Conservation (phyloP, 768 basidiomycete species). For the Zangia roseola region DNA sequence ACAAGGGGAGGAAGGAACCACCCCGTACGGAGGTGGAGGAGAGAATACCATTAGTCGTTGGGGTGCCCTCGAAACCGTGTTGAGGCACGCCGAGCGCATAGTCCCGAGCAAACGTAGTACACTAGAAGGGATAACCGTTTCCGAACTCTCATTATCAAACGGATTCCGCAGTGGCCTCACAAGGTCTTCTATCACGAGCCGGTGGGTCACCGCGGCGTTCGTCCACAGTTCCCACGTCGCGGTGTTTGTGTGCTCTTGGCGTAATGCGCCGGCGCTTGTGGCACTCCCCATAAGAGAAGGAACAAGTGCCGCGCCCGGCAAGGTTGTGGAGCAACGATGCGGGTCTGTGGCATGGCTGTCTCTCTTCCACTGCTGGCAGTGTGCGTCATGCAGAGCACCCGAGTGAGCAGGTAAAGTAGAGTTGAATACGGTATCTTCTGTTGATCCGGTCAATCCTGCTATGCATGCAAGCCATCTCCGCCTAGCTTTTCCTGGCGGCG, state of each 20-base stretch:
- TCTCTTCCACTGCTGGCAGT: constrained; percentile 53
- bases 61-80: constrained; percentile 22
- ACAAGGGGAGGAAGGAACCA: neutral
- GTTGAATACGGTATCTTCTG: constrained; percentile 35
- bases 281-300: constrained; percentile 16
- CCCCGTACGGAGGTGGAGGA: constrained; percentile 22
- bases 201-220: constrained; percentile 24
- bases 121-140: constrained; percentile 16
- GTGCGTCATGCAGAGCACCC: constrained; percentile 30
- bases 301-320: constrained; percentile 21
- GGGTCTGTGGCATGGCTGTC: constrained; percentile 44
- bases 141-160: constrained; percentile 21
- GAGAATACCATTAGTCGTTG: constrained; percentile 4
- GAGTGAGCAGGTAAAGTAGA: constrained; percentile 27
- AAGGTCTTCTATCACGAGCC: constrained; percentile 17
- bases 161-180: constrained; percentile 23
- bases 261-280: constrained; percentile 7
- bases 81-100: constrained; percentile 27
- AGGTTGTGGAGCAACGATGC: constrained; percentile 53
- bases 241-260: constrained; percentile 31
- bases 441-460: constrained; percentile 30
- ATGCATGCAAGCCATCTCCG: constrained; percentile 33
- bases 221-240: constrained; percentile 31
- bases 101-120: constrained; percentile 7
- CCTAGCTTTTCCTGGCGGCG: constrained; percentile 54